phyloP scores from a whole-genome alignment of 345 rosid species.

The Streptanthus diversifolius region DNA sequence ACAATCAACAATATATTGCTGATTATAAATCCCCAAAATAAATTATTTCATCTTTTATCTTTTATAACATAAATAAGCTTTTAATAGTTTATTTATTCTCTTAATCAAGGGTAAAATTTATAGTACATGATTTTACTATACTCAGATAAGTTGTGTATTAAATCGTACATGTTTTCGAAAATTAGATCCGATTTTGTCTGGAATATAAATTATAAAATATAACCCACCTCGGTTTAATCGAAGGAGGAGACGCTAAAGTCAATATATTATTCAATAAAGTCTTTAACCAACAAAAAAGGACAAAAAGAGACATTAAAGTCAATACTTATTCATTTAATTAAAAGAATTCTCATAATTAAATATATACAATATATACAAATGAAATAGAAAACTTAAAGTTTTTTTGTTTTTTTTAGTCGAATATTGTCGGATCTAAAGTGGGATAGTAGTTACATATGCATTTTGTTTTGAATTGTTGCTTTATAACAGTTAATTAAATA shows the following conservation, averaged over 20 bases:
- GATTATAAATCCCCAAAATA: neutral
- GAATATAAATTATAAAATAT: neutral
- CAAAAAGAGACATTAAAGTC: neutral
- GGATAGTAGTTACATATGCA: neutral
- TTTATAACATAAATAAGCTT: neutral
- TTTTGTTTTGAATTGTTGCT: neutral
- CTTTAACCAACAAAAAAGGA: neutral
- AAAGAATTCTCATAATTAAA: neutral
- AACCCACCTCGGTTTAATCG: neutral
- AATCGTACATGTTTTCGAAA: neutral
- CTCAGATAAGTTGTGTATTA: neutral
- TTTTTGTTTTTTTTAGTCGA: too few species aligned
- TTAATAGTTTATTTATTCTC: neutral
- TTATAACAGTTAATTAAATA: neutral
- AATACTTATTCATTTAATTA: neutral
- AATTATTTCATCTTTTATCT: neutral
- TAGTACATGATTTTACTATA: neutral
- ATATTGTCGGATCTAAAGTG: neutral
- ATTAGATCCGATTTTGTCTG: neutral
- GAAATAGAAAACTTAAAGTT: neutral
- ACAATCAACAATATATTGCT: too few species aligned
- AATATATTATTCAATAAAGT: neutral
- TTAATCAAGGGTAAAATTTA: neutral
- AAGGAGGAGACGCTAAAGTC: neutral
- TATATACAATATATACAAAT: too few species aligned